These are phyloP conservation scores for Raddia distichophylla DNA, from an alignment of 176 grass and related monocot species.

Conservation along the genomic window DNA sequence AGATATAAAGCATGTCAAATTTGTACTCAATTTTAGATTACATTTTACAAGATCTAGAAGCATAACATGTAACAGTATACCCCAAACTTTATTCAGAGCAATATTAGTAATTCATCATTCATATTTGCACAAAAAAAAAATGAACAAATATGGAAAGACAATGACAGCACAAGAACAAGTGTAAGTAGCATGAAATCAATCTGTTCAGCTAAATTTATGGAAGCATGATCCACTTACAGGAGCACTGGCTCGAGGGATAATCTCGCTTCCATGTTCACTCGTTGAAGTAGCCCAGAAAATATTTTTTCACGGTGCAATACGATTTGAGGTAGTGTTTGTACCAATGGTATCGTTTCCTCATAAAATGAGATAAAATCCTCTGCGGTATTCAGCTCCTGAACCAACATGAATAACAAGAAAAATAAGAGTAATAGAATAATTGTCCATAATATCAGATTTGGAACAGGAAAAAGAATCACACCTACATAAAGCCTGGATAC, in stretches of 20 bases:
- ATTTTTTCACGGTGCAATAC: slow-evolving; percentile 78
- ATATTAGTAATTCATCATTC: slow-evolving; percentile 7
- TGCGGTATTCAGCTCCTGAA: slow-evolving; percentile 87
- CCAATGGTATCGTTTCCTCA: slow-evolving; percentile 75
- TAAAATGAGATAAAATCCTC: slow-evolving; percentile 93
- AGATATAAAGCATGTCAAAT: slow-evolving; percentile 16
- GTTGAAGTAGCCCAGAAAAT: slow-evolving; percentile 66
- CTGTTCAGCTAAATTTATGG: slow-evolving; percentile 17
- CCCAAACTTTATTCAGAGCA: background rate
- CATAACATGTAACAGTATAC: background rate
- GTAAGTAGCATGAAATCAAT: slow-evolving; percentile 27
- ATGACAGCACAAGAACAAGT: slow-evolving; percentile 28
- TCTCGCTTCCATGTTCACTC: slow-evolving; percentile 72
- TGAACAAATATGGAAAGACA: slow-evolving; percentile 28
- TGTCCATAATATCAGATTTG: background rate
- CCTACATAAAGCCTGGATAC: slow-evolving; percentile 13
- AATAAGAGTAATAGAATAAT: slow-evolving; percentile 26
- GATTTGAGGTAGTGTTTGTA: slow-evolving; percentile 93
- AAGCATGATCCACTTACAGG: slow-evolving; percentile 61
- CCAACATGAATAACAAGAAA: slow-evolving; percentile 22
- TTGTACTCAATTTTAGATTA: slow-evolving; percentile 19
- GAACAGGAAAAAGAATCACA: slow-evolving; percentile 8
- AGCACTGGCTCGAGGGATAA: slow-evolving; percentile 88
- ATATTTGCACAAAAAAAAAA: background rate
- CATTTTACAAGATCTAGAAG: background rate